Evolutionary conservation across 305 asterid species (phyloP), one percentile per base, ranked within the genome.

Genomic region (Salvia sclarea): DNA sequence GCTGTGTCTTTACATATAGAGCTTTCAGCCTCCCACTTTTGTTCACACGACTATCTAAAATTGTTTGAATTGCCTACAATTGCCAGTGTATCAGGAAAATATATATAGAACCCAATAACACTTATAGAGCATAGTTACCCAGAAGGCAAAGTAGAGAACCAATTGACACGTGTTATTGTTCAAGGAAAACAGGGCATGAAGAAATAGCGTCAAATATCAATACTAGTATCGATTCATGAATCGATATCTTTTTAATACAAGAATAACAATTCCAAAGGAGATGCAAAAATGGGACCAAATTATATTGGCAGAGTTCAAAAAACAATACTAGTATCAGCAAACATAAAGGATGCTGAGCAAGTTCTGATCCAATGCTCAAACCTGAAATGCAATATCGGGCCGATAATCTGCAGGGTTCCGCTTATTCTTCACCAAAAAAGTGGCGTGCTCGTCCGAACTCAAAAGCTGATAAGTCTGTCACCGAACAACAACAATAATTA

Each of bases 311-410:
- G 30, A 31, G 6, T 18, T 44, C 13, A 40, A 52, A 38, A 62
- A 10, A 45, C 11, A 44, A 64, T 3, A 70, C 37, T 14, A 58
- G 25, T 21, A 56, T 20, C 13, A 16, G 28, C 60, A 53, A 50
- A 20, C 21, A 47, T 1, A 31, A 20, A 41, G 12, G 66, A 30
- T 22, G 65, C 4, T 21, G 47, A 68, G 64, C 31, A 47, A 60
- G 40, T 31, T 52, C 21, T 44, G 57, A 12, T 8, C 8, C 17
- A 24, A 59, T 31, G 24, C 28, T 53, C 77, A 66, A 59, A 90
- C 97, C 98, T 90, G 96, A 77, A 90, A 91, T 38, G 95, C 92
- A 75, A 90, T 92, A 77, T 90, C 98, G 18, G 98, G 98, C 53
- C 98, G 88, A 80, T 79, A 90, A 47, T 88, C 95, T 2, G 90